Base-by-base conservation (phyloP, 2,329 filamentous ascomycete genomes). In the Monosporascus sp. region DNA sequence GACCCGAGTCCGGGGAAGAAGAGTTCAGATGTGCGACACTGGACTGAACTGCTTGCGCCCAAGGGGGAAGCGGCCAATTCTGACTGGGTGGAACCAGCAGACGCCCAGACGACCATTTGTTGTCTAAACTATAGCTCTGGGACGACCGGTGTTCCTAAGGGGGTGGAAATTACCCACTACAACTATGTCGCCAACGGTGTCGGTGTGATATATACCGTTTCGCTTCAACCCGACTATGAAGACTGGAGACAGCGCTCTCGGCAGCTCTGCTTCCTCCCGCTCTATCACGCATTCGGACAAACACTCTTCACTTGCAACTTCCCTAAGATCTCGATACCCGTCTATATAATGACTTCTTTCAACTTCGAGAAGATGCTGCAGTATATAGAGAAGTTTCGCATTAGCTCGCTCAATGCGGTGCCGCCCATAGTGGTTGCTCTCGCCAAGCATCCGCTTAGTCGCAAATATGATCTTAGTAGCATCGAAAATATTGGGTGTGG, bases 131-230 rank as follows among this genome's bases (percentile, higher is more conserved):
- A 93, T 71, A 88, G 84, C 58, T 86, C 81, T 31, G 84, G 89
- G 11, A 92, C 88, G 1, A 95, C 91, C 0, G 90, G 91, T 7
- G 78, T 91, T 4, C 89, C 90, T 9, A 95, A 95, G 68, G 91
- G 91, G 11, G 90, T 94, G 16, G 84, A 88, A 70, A 87, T 94
- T 58, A 84, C 85, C n/a, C 90, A 95, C 69, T 74, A 77, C 55
- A 88, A 90, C 60, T 89, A 90, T 63, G 80, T 91, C 44, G 79
- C 88, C 57, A 93, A 93, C 65, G 80, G 83, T 59, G 62, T 74
- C 16, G 84, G 88, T 55, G 80, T 83, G 17, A 74, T 78, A n/a
- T 72, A 75, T 58, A 68, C 82, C 22, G 61, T 66, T 3, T 60
- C 70, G 11, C 66, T 78, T 24, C 67, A 78, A n/a, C 73, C 77